These are phyloP conservation scores for Effrenium voratum DNA, from an alignment of 73 alveolate species.

Conservation along the genomic window DNA sequence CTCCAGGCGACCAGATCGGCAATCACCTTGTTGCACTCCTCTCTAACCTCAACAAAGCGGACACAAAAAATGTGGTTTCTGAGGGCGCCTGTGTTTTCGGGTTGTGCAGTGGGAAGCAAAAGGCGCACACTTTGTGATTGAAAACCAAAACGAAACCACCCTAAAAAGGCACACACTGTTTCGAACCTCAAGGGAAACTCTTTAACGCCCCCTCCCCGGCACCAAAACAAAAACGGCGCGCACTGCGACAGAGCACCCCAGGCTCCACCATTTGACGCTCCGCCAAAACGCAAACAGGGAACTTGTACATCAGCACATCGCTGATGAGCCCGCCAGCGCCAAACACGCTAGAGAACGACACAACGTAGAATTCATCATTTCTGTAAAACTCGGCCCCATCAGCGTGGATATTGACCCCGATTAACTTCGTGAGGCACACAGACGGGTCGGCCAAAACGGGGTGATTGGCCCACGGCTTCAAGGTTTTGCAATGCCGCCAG, in stretches of 20 bases:
- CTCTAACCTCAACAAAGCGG: background rate
- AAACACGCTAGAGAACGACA: background rate
- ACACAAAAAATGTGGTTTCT: too few relatives aligned
- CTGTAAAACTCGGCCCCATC: constrained; percentile 44
- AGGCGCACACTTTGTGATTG: too few relatives aligned
- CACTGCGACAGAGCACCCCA: too few relatives aligned
- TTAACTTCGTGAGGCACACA: background rate
- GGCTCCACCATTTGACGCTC: constrained; percentile 23
- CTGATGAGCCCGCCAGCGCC: background rate
- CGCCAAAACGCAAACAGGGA: background rate
- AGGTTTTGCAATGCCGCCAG: background rate
- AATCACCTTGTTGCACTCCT: background rate
- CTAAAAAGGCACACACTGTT: too few relatives aligned
- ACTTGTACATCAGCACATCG: constrained; percentile 11
- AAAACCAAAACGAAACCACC: too few relatives aligned
- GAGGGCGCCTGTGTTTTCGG: too few relatives aligned
- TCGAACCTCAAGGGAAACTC: too few relatives aligned
- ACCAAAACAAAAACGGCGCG: too few relatives aligned
- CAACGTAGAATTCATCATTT: constrained; percentile 2
- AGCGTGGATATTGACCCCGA: background rate
- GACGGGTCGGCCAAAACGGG: background rate
- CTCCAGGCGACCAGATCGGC: constrained; percentile 4
- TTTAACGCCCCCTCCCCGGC: too few relatives aligned
- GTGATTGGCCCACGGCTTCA: constrained; percentile 14
- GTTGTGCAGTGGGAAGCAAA: too few relatives aligned